Conservation (phyloP, 129 eudicot genomes). For the Sambucus nigra region DNA sequence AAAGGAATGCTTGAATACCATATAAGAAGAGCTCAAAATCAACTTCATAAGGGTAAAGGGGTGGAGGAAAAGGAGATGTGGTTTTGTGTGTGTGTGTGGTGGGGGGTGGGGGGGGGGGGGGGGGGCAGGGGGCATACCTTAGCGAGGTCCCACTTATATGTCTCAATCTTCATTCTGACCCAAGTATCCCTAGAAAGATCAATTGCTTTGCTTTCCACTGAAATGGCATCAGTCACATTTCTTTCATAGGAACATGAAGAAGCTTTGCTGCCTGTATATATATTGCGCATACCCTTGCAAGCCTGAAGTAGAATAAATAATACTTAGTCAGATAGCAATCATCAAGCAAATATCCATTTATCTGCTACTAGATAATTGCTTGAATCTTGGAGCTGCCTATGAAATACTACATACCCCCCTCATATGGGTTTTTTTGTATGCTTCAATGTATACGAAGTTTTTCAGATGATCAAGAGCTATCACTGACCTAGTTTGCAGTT, state of each 20-base stretch:
- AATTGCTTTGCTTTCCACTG: conserved; percentile 91
- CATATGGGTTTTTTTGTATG: conserved; percentile 97
- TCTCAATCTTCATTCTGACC: too few species aligned
- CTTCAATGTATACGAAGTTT: conserved; percentile 77
- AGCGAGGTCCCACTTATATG: conserved; percentile 92
- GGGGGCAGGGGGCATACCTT: too few species aligned
- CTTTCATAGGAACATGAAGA: conserved; percentile 85
- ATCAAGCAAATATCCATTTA: too few species aligned
- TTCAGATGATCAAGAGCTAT: conserved; percentile 95
- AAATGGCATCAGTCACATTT: conserved; percentile 93
- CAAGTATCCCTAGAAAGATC: conserved; percentile 82
- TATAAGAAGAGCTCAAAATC: too few species aligned
- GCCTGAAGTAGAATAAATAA: conserved; percentile 63
- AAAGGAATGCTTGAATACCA: too few species aligned
- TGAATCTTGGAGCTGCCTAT: not conserved
- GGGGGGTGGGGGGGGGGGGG: too few species aligned
- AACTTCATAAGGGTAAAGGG: too few species aligned
- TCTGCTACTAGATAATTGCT: too few species aligned
- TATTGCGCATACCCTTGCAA: conserved; percentile 87
- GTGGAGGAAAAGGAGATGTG: too few species aligned
- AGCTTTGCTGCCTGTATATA: conserved; percentile 65
- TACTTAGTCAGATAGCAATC: too few species aligned
- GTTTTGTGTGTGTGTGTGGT: too few species aligned
- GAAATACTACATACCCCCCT: conserved; percentile 52
- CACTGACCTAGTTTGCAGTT: conserved; percentile 76